A percentile compares a stretch with the other conserved stretches of the same genome.
phyloP scores from a whole-genome alignment of 495 filamentous ascomycete species.

The Aspergillus nanangensis region DNA sequence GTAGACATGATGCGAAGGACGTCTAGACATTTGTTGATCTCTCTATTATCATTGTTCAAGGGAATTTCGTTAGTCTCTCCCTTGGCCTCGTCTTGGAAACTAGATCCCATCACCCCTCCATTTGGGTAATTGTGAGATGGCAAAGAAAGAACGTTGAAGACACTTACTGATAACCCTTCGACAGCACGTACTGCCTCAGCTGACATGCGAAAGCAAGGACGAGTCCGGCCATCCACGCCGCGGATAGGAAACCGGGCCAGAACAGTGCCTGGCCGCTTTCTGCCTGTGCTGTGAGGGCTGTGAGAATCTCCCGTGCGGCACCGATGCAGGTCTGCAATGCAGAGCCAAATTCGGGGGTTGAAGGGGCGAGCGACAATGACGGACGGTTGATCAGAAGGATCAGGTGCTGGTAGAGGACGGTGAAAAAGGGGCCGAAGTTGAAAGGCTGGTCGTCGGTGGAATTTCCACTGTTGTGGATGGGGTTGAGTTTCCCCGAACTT shows the following conservation, averaged over 20 bases:
- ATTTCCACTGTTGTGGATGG: too few species aligned
- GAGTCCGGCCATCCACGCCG: slow-evolving; percentile 39
- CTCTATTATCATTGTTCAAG: slow-evolving; percentile 12
- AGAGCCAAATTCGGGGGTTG: slow-evolving; percentile 34
- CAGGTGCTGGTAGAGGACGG: slow-evolving; percentile 64
- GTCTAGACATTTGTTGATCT: slow-evolving; percentile 28
- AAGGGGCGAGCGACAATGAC: slow-evolving; percentile 29
- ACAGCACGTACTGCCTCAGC: slow-evolving; percentile 31
- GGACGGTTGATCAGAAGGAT: slow-evolving; percentile 60
- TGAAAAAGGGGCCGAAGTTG: slow-evolving; percentile 39
- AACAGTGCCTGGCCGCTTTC: slow-evolving; percentile 29
- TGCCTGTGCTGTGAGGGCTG: slow-evolving; percentile 27
- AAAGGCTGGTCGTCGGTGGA: slow-evolving; percentile 11
- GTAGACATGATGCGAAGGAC: slow-evolving; percentile 30
- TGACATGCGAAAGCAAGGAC: slow-evolving; percentile 40
- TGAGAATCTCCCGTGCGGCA: slow-evolving; percentile 31
- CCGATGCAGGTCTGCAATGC: slow-evolving; percentile 38
- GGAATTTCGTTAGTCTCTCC: background rate
- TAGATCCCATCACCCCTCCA: too few species aligned
- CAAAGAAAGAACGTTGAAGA: background rate
- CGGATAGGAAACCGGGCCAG: slow-evolving; percentile 37
- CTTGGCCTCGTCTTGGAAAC: too few species aligned
- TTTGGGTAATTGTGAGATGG: too few species aligned
- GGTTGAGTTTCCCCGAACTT: too few species aligned
- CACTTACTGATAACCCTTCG: slow-evolving; percentile 32